A percentile compares a stretch with the other conserved stretches of the same genome.
These are phyloP conservation scores for Aaosphaeria pasadenensis DNA, from an alignment of 2,329 filamentous ascomycete species.

Conservation along the genomic window DNA sequence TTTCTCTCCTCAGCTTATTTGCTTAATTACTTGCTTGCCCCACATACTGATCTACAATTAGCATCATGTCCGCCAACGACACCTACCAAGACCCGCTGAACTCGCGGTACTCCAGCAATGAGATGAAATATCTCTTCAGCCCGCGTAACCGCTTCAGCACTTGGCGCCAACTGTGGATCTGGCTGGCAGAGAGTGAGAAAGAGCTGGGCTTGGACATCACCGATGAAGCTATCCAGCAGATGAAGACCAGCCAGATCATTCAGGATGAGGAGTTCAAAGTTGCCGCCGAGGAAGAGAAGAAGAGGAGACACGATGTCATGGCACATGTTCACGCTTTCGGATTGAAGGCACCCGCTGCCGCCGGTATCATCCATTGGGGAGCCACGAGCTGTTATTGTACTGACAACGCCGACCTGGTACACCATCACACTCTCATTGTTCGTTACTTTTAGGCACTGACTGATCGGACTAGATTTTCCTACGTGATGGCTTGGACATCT, in stretches of 20 bases:
- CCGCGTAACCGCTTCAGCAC: slow-evolving; percentile 70
- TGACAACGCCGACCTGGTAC: slow-evolving; percentile 67
- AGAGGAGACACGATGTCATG: slow-evolving; percentile 65
- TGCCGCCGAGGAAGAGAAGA: slow-evolving; percentile 50
- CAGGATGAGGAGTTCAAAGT: slow-evolving; percentile 48
- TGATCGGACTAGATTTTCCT: slow-evolving; percentile 58
- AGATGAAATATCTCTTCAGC: slow-evolving; percentile 68
- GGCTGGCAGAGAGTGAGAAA: slow-evolving; percentile 77
- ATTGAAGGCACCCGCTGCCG: slow-evolving; percentile 68
- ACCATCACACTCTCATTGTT: not conserved
- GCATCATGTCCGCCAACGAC: slow-evolving; percentile 16
- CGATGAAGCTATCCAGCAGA: slow-evolving; percentile 54
- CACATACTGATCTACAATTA: not conserved
- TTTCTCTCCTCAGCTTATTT: not conserved
- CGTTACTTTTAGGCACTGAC: not conserved
- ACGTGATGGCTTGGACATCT: slow-evolving; percentile 69
- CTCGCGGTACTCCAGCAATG: slow-evolving; percentile 62
- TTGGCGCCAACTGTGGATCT: slow-evolving; percentile 84
- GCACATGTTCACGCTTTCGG: slow-evolving; percentile 72
- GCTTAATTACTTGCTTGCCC: not conserved
- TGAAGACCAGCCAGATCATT: slow-evolving; percentile 44
- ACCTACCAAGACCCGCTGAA: slow-evolving; percentile 21
- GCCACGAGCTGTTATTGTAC: slow-evolving; percentile 64
- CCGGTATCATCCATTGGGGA: slow-evolving; percentile 74
- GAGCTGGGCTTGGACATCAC: slow-evolving; percentile 77